Evolutionary conservation across 306 rosid genomes (phyloP).

Genomic region (Inga leiocalycina): DNA sequence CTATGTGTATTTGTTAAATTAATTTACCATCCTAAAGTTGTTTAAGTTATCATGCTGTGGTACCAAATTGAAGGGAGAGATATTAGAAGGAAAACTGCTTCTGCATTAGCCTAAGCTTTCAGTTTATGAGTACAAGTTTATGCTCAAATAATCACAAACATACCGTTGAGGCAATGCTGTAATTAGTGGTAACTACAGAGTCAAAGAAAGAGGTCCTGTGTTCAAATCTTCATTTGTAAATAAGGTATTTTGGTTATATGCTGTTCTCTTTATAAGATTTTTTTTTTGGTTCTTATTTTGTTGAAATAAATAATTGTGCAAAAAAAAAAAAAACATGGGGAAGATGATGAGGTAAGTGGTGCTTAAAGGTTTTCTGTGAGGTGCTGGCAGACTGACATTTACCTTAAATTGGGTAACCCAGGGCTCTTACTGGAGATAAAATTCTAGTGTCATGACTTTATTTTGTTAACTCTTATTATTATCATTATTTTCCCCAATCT

Average conservation of each 20-base stretch:
- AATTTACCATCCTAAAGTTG: neutral
- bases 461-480: neutral
- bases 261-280: neutral
- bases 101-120: neutral
- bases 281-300: neutral
- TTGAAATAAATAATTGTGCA: neutral
- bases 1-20: neutral
- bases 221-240: neutral
- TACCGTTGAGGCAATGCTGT: neutral
- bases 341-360: neutral
- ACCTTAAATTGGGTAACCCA: neutral
- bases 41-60: neutral
- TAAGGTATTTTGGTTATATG: neutral
- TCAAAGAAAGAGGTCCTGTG: neutral
- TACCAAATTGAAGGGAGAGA: neutral
- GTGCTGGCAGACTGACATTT: neutral
- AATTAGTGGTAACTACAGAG: neutral
- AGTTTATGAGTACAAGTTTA: neutral
- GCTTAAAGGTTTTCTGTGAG: neutral
- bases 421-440: neutral
- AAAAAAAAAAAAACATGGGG: neutral
- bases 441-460: neutral
- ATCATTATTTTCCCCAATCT: neutral
- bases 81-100: neutral
- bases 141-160: neutral